Percentiles rank a stretch among this genome's conserved stretches.
These are phyloP conservation scores for Pseudopyricularia cyperi DNA, from an alignment of 2,329 filamentous ascomycete species.

Conservation along the genomic window DNA sequence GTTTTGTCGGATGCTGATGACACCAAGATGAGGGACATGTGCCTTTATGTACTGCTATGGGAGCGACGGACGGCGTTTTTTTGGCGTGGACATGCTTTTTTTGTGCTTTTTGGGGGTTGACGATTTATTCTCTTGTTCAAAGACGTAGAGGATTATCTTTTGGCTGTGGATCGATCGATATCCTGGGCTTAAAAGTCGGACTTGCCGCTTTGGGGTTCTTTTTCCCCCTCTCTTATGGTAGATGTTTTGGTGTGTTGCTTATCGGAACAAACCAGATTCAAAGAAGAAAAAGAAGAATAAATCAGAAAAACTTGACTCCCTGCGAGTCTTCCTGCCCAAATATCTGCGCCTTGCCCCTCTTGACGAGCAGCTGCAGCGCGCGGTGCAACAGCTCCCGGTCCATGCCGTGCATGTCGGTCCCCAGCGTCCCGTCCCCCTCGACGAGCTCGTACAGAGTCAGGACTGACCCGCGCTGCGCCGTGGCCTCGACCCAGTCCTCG, in stretches of 20 bases:
- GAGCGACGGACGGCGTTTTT: background rate
- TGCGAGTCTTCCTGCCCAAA: constrained; percentile 81
- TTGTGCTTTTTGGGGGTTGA: background rate
- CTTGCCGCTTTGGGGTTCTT: too few relatives aligned
- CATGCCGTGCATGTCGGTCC: constrained; percentile 76
- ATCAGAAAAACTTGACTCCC: constrained; percentile 89
- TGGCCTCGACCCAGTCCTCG: constrained; percentile 72
- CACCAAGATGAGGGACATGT: background rate
- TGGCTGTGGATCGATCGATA: background rate
- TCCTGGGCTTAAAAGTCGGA: too few relatives aligned
- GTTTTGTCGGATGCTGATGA: background rate
- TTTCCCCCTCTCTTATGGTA: too few relatives aligned
- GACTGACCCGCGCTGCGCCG: constrained; percentile 77
- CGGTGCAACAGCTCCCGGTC: constrained; percentile 70
- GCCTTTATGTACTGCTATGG: background rate
- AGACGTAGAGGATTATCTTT: background rate
- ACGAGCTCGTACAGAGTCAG: constrained; percentile 86
- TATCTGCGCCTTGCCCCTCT: constrained; percentile 82
- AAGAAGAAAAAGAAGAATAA: background rate
- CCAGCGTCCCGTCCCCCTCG: constrained; percentile 68
- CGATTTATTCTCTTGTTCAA: background rate
- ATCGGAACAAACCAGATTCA: background rate
- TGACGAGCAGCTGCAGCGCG: constrained; percentile 69
- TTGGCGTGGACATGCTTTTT: background rate
- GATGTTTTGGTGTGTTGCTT: background rate